Conservation (phyloP, 768 basidiomycete genomes). For the Lactarius trivialis region DNA sequence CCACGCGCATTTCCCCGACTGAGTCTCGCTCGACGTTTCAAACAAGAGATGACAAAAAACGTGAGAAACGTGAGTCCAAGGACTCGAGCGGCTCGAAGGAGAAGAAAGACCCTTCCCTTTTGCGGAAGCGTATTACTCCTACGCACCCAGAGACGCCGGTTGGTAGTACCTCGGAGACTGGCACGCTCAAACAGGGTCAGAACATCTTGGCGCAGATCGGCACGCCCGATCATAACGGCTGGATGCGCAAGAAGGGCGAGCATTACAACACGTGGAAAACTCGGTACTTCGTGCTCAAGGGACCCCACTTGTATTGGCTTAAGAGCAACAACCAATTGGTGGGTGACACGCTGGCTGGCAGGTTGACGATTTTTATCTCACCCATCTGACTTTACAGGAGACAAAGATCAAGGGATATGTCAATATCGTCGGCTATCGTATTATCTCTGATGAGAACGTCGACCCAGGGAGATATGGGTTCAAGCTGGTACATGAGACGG, state of each 20-base stretch:
- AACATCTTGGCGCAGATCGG: constrained; percentile 90
- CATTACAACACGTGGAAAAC: constrained; percentile 89
- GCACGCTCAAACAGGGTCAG: constrained; percentile 39
- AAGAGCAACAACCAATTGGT: constrained; percentile 61
- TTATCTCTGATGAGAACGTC: constrained; percentile 86
- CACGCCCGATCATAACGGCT: constrained; percentile 80
- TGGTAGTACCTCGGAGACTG: neutral
- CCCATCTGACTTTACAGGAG: constrained; percentile 45
- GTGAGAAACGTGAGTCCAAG: constrained; percentile 23
- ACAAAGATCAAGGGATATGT: constrained; percentile 96
- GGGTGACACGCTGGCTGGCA: constrained; percentile 21
- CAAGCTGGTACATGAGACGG: constrained; percentile 82
- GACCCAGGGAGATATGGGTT: constrained; percentile 94
- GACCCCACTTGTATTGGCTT: constrained; percentile 83
- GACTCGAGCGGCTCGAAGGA: constrained; percentile 25
- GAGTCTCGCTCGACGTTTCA: constrained; percentile 27
- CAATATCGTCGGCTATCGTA: constrained; percentile 85
- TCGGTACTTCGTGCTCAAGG: constrained; percentile 90
- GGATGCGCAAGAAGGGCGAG: constrained; percentile 95
- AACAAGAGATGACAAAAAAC: constrained; percentile 27
- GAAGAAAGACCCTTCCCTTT: constrained; percentile 34
- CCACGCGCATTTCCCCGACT: constrained; percentile 38
- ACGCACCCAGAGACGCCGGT: constrained; percentile 9
- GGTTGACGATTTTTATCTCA: neutral
- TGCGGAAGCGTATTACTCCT: constrained; percentile 55